These are phyloP conservation scores for Echeveria elegans DNA, from an alignment of 164 flowering plant genomes.

Conservation along the genomic window DNA sequence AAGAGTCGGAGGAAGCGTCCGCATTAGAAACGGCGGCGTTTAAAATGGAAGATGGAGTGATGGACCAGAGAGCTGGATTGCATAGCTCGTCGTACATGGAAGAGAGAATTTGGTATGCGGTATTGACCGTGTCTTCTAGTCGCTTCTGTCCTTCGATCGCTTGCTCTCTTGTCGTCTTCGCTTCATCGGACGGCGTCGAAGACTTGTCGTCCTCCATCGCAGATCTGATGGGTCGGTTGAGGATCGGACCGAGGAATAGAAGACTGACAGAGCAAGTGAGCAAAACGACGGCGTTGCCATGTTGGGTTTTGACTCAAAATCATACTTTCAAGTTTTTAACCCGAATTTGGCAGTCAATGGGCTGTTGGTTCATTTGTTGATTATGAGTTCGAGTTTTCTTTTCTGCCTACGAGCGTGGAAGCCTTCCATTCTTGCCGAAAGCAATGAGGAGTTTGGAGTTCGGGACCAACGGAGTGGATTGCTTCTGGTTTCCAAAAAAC, in stretches of 20 bases:
- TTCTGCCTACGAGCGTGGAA: no score
- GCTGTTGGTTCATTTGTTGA: no score
- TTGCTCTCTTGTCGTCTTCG: constrained; percentile 9
- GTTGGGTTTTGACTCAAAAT: no score
- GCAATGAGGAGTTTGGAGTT: constrained; percentile 28
- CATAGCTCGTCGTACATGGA: constrained; percentile 12
- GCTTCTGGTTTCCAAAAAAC: constrained; percentile 41
- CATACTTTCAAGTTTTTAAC: no score
- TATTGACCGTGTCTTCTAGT: constrained; percentile 11
- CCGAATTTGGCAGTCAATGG: no score
- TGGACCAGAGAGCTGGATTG: constrained; percentile 10
- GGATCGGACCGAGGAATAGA: no score
- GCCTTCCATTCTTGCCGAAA: constrained; percentile 14
- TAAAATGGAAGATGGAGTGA: neutral
- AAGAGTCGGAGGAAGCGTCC: constrained; percentile 9
- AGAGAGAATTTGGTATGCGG: constrained; percentile 15
- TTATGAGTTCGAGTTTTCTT: no score
- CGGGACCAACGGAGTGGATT: constrained; percentile 28
- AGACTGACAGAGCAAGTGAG: no score
- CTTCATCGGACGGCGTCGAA: neutral
- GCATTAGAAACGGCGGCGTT: neutral
- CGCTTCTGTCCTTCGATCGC: constrained; percentile 13
- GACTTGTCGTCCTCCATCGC: constrained; percentile 10
- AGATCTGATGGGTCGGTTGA: neutral
- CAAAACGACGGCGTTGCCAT: no score